Percentiles rank a stretch among this genome's conserved stretches.
These are phyloP conservation scores for Colletotrichum australisinense DNA, from an alignment of 2,329 filamentous ascomycete genomes.

Conservation along the genomic window DNA sequence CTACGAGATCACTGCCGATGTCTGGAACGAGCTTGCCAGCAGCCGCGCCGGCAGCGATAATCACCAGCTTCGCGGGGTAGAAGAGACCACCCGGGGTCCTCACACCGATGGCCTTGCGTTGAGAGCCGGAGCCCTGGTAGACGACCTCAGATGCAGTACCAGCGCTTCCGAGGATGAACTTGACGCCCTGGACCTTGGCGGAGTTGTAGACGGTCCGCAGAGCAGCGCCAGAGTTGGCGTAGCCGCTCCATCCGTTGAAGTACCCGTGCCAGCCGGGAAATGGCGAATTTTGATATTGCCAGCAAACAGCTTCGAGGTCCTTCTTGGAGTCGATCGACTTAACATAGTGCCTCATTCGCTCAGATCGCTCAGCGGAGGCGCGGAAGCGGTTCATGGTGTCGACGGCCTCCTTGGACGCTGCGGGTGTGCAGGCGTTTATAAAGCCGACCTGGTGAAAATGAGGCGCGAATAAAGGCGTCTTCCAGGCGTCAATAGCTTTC, in stretches of 20 bases:
- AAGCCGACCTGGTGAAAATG: constrained; percentile 57
- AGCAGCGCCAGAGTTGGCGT: constrained; percentile 66
- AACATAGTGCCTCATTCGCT: constrained; percentile 38
- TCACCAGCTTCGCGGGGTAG: constrained; percentile 48
- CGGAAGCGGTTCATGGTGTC: constrained; percentile 57
- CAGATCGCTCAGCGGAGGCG: constrained; percentile 51
- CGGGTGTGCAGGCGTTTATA: constrained; percentile 60
- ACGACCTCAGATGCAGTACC: constrained; percentile 43
- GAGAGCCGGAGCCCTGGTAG: constrained; percentile 32
- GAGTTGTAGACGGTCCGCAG: constrained; percentile 58
- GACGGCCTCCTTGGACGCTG: constrained; percentile 59
- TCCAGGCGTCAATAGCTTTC: constrained; percentile 65
- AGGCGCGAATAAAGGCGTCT: constrained; percentile 61
- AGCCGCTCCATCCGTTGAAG: constrained; percentile 67
- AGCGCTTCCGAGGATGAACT: constrained; percentile 47
- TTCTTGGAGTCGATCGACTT: constrained; percentile 45
- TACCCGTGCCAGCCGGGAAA: constrained; percentile 68
- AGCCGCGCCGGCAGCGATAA: constrained; percentile 65
- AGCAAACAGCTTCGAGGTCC: constrained; percentile 56
- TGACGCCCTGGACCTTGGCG: constrained; percentile 49
- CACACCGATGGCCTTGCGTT: constrained; percentile 3
- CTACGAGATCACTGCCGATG: constrained; percentile 61
- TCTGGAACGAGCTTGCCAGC: constrained; percentile 59
- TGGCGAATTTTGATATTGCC: constrained; percentile 58
- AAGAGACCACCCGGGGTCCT: background rate